Conservation (phyloP, 495 filamentous ascomycete species). For the Podospora pseudocomata region DNA sequence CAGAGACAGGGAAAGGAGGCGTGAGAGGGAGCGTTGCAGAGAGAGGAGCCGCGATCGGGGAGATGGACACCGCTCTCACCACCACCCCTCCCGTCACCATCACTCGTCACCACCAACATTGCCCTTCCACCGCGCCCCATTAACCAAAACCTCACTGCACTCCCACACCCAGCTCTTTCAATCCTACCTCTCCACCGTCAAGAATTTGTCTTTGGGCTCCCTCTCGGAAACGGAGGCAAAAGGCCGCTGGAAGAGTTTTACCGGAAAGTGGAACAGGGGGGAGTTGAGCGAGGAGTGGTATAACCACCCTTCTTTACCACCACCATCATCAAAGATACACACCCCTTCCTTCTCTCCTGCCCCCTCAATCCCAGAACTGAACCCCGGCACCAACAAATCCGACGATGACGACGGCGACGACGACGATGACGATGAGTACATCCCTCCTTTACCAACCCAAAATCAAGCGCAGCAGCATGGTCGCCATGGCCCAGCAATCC, state of each 20-base stretch:
- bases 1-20: slow-evolving; percentile 4
- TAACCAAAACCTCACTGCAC: slow-evolving; percentile 57
- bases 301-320: slow-evolving; percentile 48
- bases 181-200: slow-evolving; percentile 88
- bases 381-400: neutral
- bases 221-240: slow-evolving; percentile 66
- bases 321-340: no score
- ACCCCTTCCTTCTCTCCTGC: neutral
- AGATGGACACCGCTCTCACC: slow-evolving; percentile 1
- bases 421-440: slow-evolving; percentile 64
- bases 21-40: neutral
- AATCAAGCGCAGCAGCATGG: neutral
- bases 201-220: slow-evolving; percentile 55
- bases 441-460: slow-evolving; percentile 55
- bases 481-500: slow-evolving; percentile 67
- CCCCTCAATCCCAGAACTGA: neutral
- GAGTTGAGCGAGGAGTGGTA: slow-evolving; percentile 96
- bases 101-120: slow-evolving; percentile 44
- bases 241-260: slow-evolving; percentile 92
- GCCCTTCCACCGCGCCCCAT: neutral
- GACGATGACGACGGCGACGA: slow-evolving; percentile 47
- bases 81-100: slow-evolving; percentile 9
- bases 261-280: slow-evolving; percentile 89
- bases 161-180: slow-evolving; percentile 70
- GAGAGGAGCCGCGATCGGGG: slow-evolving; percentile 11